A percentile compares a stretch with the other conserved stretches of the same genome.
Conservation (phyloP, 2,329 filamentous ascomycete genomes). For the Arthrobotrys iridis region DNA sequence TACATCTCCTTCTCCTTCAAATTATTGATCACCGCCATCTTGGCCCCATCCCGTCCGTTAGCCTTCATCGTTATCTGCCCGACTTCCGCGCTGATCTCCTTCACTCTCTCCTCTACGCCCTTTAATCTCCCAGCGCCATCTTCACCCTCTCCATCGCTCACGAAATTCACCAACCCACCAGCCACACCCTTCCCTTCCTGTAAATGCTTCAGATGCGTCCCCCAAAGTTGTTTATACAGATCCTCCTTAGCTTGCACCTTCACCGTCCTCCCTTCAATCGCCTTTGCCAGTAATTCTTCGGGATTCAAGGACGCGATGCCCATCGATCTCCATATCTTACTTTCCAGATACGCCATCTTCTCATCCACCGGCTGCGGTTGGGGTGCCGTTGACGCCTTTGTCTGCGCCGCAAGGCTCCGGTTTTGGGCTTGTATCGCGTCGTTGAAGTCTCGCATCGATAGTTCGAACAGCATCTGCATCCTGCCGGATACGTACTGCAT, state of each 20-base stretch:
- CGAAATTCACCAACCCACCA: slow-evolving; percentile 21
- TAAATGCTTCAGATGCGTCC: slow-evolving; percentile 41
- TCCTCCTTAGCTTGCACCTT: slow-evolving; percentile 41
- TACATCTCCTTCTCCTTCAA: slow-evolving; percentile 45
- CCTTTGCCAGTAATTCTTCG: slow-evolving; percentile 13
- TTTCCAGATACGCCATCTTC: slow-evolving; percentile 31
- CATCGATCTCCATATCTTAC: slow-evolving; percentile 41
- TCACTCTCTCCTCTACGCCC: slow-evolving; percentile 36
- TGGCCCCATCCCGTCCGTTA: slow-evolving; percentile 19
- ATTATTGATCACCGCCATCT: slow-evolving; percentile 25
- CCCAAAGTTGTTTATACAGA: slow-evolving; percentile 46
- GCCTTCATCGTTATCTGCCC: slow-evolving; percentile 38
- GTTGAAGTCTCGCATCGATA: slow-evolving; percentile 45
- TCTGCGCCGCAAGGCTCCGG: neutral
- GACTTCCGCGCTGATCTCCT: slow-evolving; percentile 41
- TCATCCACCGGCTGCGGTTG: slow-evolving; percentile 22
- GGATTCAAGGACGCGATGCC: slow-evolving; percentile 33
- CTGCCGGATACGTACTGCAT: slow-evolving; percentile 53
- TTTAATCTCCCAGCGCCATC: neutral
- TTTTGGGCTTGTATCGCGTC: slow-evolving; percentile 31
- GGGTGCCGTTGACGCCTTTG: neutral
- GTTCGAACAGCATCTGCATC: slow-evolving; percentile 50
- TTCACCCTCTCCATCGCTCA: slow-evolving; percentile 17
- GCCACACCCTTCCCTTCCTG: slow-evolving; percentile 37
- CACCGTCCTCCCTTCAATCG: slow-evolving; percentile 11